phyloP scores from a whole-genome alignment of 306 rosid genomes.

The Cajanus cajan region DNA sequence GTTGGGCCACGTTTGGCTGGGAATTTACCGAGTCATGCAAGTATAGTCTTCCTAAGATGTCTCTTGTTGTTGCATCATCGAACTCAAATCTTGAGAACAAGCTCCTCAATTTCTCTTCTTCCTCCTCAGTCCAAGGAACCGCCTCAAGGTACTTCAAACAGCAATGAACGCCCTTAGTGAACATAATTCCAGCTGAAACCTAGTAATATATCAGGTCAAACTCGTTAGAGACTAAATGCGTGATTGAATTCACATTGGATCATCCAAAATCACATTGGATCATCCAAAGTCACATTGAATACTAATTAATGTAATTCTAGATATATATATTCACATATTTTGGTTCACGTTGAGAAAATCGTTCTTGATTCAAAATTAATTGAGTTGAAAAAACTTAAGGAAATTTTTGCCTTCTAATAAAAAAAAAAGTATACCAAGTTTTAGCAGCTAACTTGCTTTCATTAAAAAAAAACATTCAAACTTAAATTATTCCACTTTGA shows the following conservation, averaged over 20 bases:
- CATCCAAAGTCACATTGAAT: neutral
- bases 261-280: neutral
- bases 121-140: conserved; percentile 3
- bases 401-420: neutral
- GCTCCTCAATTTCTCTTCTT: neutral
- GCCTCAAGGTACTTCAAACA: neutral
- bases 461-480: neutral
- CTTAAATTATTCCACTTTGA: neutral
- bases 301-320: neutral
- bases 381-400: neutral
- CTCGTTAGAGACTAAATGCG: neutral
- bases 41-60: neutral
- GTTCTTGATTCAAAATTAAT: neutral
- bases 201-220: neutral
- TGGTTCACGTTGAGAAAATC: neutral
- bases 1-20: neutral
- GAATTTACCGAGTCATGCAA: neutral
- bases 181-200: neutral
- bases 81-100: neutral
- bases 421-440: neutral
- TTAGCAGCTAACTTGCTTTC: neutral
- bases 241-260: neutral
- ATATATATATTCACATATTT: neutral
- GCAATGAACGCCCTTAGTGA: neutral
- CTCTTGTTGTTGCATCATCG: neutral